Evolutionary conservation across 2,329 filamentous ascomycete genomes (phyloP), one percentile per base, ranked within the genome.

Genomic region (Leptodontidium sp.): DNA sequence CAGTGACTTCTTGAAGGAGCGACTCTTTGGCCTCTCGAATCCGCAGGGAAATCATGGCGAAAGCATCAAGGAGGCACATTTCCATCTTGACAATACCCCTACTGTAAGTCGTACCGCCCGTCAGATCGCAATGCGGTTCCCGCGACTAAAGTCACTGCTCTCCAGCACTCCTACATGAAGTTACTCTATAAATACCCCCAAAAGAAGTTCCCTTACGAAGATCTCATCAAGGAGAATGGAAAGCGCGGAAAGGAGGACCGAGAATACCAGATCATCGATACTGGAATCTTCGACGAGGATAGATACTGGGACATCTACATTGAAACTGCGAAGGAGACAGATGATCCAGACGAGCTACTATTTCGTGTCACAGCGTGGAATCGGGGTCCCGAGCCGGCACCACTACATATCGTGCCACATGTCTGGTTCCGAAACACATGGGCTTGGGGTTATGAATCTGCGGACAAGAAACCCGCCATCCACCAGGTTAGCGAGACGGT

Each of bases 361-460:
- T 98, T 98, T 83, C 93, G 96, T 76, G 91, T 98, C 55, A 98
- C 95, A 12, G 95, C 94, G 55, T 98, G 96, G 91, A 98, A 98
- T 79, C 89, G 96, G 75, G 95, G 96, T 17, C 92, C 93, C 7
- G 93, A 98, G 64, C 89, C 93, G 15, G 95, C 96, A 15, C 94
- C 94, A 26, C 84, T 98, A 65, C 96, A 98, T 80, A 97, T 98
- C 76, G 84, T 98, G 53, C 95, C 95, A 9, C 96, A 98, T 70
- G 89, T 97, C 64, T 98, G 94, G 93, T 98, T 98, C 84, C 90
- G 95, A 72, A 98, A 98, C 80, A 98, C 94, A 2, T 98, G 96
- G 96, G 88, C 92, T 49, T 98, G 95, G 95, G 95, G 94, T 26
- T 88, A 91, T 71, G 93, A 97, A 77, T 79, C 88, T 12, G 83